A percentile compares a stretch with the other conserved stretches of the same genome.
phyloP scores from a whole-genome alignment of 805 yeast species.

The Nadsonia fulvescens region DNA sequence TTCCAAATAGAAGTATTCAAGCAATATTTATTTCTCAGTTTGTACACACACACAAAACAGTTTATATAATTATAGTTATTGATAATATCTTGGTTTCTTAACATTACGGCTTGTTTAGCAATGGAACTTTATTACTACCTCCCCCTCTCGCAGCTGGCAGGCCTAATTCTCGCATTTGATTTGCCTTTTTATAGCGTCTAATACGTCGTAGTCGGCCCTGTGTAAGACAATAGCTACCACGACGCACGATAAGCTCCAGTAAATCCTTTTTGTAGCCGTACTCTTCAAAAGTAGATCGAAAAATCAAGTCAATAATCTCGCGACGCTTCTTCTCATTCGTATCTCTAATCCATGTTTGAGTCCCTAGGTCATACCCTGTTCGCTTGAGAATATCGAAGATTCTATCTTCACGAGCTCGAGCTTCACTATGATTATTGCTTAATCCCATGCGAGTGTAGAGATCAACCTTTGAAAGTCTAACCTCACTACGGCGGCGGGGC shows the following conservation, averaged over 20 bases:
- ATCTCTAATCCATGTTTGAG: conserved; percentile 72
- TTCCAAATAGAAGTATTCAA: too few relatives aligned
- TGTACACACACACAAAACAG: too few relatives aligned
- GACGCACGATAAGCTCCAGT: conserved; percentile 55
- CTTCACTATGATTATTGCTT: conserved; percentile 19
- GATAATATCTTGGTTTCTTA: too few relatives aligned
- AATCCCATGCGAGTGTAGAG: conserved; percentile 23
- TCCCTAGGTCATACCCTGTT: conserved; percentile 57
- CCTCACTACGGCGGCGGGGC: too few relatives aligned
- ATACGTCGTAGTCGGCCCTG: conserved; percentile 59
- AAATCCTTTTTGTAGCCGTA: conserved; percentile 36
- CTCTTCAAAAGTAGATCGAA: conserved; percentile 26
- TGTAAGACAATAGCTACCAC: conserved; percentile 69
- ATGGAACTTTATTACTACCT: too few relatives aligned
- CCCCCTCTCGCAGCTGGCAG: too few relatives aligned
- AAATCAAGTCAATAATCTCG: conserved; percentile 29
- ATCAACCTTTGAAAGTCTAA: conserved; percentile 21
- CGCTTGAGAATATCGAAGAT: conserved; percentile 23
- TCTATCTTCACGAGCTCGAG: conserved; percentile 20
- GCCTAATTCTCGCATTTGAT: neutral
- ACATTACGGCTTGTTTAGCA: too few relatives aligned
- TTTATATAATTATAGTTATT: too few relatives aligned
- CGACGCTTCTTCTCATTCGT: conserved; percentile 37
- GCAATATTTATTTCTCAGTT: too few relatives aligned
- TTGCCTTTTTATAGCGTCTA: conserved; percentile 22